These are phyloP conservation scores for Nicotiana undulata DNA, from an alignment of 257 asterid species.

Conservation along the genomic window DNA sequence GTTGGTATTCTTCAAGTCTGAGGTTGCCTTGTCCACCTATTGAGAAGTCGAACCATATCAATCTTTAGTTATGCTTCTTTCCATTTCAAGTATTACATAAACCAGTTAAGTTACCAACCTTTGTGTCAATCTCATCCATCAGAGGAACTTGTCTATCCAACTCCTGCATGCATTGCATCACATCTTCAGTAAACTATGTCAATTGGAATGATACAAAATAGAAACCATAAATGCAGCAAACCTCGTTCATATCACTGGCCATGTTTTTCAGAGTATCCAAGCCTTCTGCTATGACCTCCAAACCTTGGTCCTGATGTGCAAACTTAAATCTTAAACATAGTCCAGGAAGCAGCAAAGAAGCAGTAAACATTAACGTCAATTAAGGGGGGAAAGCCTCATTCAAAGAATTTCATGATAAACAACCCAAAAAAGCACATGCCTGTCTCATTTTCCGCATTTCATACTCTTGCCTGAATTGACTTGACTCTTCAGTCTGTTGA, in stretches of 20 bases:
- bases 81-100: not conserved
- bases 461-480: constrained; percentile 86
- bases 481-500: constrained; percentile 90
- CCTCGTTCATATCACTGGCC: constrained; percentile 99
- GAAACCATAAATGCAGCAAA: constrained; percentile 23
- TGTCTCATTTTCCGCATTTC: constrained; percentile 96
- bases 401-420: not conserved
- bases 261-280: constrained; percentile 87
- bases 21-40: constrained; percentile 92
- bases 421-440: constrained; percentile 44
- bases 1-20: constrained; percentile 92
- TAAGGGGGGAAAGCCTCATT: not conserved
- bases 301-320: constrained; percentile 74
- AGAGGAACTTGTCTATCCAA: constrained; percentile 97
- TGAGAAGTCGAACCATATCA: constrained; percentile 14
- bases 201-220: constrained; percentile 9
- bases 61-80: not conserved
- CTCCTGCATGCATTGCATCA: constrained; percentile 51
- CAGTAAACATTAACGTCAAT: not conserved
- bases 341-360: not conserved
- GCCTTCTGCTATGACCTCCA: constrained; percentile 91
- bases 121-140: constrained; percentile 96
- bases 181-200: not conserved
- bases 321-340: not conserved
- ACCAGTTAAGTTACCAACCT: constrained; percentile 41